Evolutionary conservation across 176 grass and related monocot species (phyloP), one percentile per base, ranked within the genome.

Genomic region (Cenchrus purpureus): DNA sequence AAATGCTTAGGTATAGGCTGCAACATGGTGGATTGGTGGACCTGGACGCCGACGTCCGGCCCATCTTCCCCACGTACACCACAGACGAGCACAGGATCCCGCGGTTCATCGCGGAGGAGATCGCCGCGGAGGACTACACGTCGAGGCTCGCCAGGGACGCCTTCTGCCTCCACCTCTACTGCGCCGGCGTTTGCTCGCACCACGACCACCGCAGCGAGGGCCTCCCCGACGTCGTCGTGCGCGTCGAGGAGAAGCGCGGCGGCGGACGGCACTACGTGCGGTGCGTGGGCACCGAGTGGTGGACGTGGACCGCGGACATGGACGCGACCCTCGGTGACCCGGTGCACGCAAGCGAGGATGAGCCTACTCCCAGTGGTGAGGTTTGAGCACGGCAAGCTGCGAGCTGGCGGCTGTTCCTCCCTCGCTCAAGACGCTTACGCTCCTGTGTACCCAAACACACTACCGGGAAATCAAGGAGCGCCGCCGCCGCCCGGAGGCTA

Each of bases 121-220:
- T 76, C 14, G 11, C 15, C 3, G 5, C 16, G 4, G 0, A 3
- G 53, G 73, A 76, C 73, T 58, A 76, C 53, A 37, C 32, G 51
- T 20, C 29, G 53, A 5, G 12, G 15, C 53, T 42, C 32, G 29
- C 52, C 73, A 56, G 73, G 73, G 72, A 75, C 65, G 65, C 29
- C 74, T 76, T 53, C 54, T 76, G 74, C 74, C 29, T 76, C 32
- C 12, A 20, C 74, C 59, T 32, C 72, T 58, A 59, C 74, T 1
- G 4, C 53, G n/a, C 74, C 74, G 16, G 1, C 74, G 16, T 1
- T 17, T 58, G 53, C 73, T 25, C 54, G 49, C 49, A 74, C 17
- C 54, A 59, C 54, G 32, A 76, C 74, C 54, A 43, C 65, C 6
- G 14, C 65, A 6, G 4, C 19, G 4, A 42, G 32, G 17, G 31